These are phyloP conservation scores for Golubevia pallescens DNA, from an alignment of 1,284 basidiomycete species.

Conservation along the genomic window DNA sequence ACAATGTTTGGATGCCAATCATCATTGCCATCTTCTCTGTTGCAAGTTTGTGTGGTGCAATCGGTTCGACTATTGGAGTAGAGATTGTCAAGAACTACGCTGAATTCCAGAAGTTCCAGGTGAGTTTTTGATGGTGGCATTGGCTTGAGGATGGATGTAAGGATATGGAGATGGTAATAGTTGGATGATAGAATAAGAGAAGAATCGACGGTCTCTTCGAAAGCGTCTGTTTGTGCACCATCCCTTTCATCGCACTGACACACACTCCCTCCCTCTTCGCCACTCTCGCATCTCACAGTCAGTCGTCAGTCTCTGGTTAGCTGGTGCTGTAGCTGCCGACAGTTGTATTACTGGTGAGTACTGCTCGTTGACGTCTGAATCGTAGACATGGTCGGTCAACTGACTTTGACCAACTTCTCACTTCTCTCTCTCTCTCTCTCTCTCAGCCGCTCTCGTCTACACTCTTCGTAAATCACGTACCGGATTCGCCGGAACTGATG, in stretches of 20 bases:
- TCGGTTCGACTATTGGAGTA: constrained; percentile 49
- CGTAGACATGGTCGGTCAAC: neutral
- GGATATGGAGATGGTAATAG: neutral
- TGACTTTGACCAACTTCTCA: neutral
- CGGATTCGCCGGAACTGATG: constrained; percentile 53
- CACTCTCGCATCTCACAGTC: neutral
- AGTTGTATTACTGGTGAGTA: constrained; percentile 29
- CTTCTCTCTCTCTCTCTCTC: neutral
- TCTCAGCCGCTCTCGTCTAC: constrained; percentile 29
- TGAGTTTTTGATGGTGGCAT: constrained; percentile 2
- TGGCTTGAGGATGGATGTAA: neutral
- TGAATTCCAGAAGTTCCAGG: constrained; percentile 52
- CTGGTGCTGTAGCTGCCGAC: constrained; percentile 46
- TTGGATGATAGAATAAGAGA: neutral
- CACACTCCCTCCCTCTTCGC: neutral
- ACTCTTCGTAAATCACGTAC: constrained; percentile 50
- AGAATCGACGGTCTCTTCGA: too few relatives aligned
- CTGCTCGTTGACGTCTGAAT: too few relatives aligned
- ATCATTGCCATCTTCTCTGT: constrained; percentile 24
- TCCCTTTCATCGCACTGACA: too few relatives aligned
- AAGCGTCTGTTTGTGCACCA: too few relatives aligned
- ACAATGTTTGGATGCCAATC: constrained; percentile 26
- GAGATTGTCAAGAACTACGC: constrained; percentile 31
- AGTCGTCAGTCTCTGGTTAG: constrained; percentile 53
- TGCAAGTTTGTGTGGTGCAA: constrained; percentile 34